Evolutionary conservation across 2,329 filamentous ascomycete genomes (phyloP), one percentile per base, ranked within the genome.

Genomic region (Talaromyces funiculosus): DNA sequence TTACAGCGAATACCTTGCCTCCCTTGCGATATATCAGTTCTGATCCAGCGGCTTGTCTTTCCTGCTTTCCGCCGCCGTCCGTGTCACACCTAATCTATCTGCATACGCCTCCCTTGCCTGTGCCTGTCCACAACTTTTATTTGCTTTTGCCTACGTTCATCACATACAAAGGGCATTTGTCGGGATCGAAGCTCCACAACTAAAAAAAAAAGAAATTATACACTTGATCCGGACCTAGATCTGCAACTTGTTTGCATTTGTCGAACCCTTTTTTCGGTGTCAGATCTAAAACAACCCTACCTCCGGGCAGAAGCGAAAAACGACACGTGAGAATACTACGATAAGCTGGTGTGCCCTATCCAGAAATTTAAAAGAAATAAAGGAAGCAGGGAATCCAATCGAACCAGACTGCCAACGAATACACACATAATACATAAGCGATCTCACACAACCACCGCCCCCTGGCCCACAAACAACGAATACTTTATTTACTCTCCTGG

Each of bases 11-110:
- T 49, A 57, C 40, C 42, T 35, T 47, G 8, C 56, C 43, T 59
- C 56, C 56, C 43, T 59, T 59, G 45, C 57, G 57, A 59, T 59
- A 59, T 59, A 59, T 59, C 57, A 59, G 9, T 31, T 59, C 40
- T 51, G 40, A 42, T 29, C 57, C 57, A 40, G 40, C 57, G 45
- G 57, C 57, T 59, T 51, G 24, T 53, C 24, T 35, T 42, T 35
- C 57, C 51, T 54, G 51, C 51, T 35, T 54, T 40, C 51, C 51
- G 51, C 35, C 57, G 37, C 45, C 35, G 20, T 51, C 57, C 47
- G 57, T 40, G 57, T 59, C 57, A 59, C 57, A 59, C 33, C 38
- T 57, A 33, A 57, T 57, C 37, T 40, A 54, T 12, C 38, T 57
- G 54, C 54, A 57, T 20, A 43, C 40, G 29, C 38, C 57, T 59